These are phyloP conservation scores for Amanita molliuscula DNA, from an alignment of 768 basidiomycete genomes.

Conservation along the genomic window DNA sequence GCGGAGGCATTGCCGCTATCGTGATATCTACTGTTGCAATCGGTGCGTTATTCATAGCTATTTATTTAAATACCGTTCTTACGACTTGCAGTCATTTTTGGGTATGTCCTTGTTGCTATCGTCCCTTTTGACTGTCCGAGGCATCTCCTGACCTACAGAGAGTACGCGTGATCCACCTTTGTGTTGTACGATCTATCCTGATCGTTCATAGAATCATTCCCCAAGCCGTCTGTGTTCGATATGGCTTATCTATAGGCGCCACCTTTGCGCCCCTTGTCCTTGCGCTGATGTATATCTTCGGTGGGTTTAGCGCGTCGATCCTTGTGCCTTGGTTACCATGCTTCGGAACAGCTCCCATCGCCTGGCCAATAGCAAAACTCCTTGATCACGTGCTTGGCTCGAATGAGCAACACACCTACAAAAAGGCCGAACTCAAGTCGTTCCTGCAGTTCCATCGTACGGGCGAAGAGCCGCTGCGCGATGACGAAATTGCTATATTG, in stretches of 20 bases:
- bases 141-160: slow-evolving; percentile 41
- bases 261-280: slow-evolving; percentile 68
- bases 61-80: slow-evolving; percentile 3
- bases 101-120: slow-evolving; percentile 33
- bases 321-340: background rate
- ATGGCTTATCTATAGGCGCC: slow-evolving; percentile 77
- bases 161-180: slow-evolving; percentile 35
- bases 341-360: slow-evolving; percentile 50
- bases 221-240: slow-evolving; percentile 65
- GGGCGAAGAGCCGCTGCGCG: slow-evolving; percentile 67
- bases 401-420: slow-evolving; percentile 66
- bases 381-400: slow-evolving; percentile 76
- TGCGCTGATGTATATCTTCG: slow-evolving; percentile 55
- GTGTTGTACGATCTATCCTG: background rate
- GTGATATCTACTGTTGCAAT: slow-evolving; percentile 71
- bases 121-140: background rate
- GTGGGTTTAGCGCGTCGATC: slow-evolving; percentile 13
- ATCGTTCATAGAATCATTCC: slow-evolving; percentile 41
- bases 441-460: slow-evolving; percentile 75
- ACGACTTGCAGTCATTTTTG: slow-evolving; percentile 59
- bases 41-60: slow-evolving; percentile 25
- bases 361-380: slow-evolving; percentile 72
- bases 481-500: slow-evolving; percentile 74
- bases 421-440: slow-evolving; percentile 71
- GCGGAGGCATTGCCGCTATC: slow-evolving; percentile 67